Percentiles rank a stretch among this genome's conserved stretches.
These are phyloP conservation scores for Nelumbo lutea DNA, from an alignment of 164 flowering plant genomes.

Conservation along the genomic window DNA sequence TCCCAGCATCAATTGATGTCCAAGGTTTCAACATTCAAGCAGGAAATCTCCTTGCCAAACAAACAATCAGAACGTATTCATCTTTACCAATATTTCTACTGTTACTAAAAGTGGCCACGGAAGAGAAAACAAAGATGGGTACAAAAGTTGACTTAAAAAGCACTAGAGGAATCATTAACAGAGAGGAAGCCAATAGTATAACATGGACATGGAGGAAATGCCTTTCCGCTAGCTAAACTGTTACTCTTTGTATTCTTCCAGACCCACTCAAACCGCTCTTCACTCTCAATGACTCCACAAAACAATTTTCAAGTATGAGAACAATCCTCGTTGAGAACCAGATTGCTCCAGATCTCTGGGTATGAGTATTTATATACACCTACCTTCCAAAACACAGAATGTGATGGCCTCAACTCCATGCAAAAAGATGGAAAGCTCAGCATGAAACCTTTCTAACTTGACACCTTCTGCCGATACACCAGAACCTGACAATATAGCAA, in stretches of 20 bases:
- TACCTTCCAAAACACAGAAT: neutral
- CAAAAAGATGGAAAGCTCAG: neutral
- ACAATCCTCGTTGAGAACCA: neutral
- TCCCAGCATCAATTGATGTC: too few relatives aligned
- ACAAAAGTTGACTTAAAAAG: too few relatives aligned
- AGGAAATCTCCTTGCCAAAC: too few relatives aligned
- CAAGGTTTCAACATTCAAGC: too few relatives aligned
- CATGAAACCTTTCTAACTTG: conserved; percentile 6
- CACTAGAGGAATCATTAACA: neutral
- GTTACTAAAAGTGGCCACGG: too few relatives aligned
- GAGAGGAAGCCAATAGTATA: neutral
- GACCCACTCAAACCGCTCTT: neutral
- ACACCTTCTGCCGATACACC: conserved; percentile 34
- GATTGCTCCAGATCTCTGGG: neutral
- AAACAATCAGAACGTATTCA: too few relatives aligned
- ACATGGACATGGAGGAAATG: neutral
- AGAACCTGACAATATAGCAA: conserved; percentile 38
- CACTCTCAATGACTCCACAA: neutral
- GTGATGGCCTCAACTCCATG: neutral
- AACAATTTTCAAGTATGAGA: neutral
- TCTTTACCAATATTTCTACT: too few relatives aligned
- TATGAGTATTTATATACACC: neutral
- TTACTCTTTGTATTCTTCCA: neutral
- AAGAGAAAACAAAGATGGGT: too few relatives aligned
- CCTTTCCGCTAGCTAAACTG: neutral